Base-by-base conservation (phyloP, 208 protist genomes). In the Leishmania tarentolae region DNA sequence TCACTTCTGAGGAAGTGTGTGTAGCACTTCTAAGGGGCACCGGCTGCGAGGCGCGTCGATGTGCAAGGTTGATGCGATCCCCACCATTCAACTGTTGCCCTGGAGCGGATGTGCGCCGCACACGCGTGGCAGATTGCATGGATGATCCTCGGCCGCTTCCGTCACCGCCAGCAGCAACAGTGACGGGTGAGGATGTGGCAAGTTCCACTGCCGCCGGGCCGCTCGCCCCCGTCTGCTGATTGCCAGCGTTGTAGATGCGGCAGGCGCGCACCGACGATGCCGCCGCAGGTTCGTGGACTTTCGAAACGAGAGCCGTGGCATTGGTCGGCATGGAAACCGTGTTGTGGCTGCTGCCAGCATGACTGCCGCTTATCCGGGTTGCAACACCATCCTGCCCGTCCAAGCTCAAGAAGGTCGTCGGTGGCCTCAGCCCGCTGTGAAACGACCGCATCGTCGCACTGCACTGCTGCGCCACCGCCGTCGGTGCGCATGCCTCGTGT, bases 351-450 rank as follows among this genome's bases (percentile, higher is more conserved):
- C 28, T 46, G 52, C 11, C 61, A 17, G 28, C 31, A 13, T 52
- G 44, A 6, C 44, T 74, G 46, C 57, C 56, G 31, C 68, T 35
- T 19, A 42, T 40, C 40, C 69, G 28, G 28, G 44, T 13, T 42
- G 70, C 44, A n/a, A n/a, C n/a, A 1, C 28, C 8, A 8, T n/a
- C 17, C 40, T 28, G 71, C 13, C 73, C 79, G 40, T 75, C 79
- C 15, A 83, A 28, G 79, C 63, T 83, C 2, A 75, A 74, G 5
- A 42, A n/a, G 37, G 63, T 44, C 73, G 46, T 63, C 53, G 79
- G 79, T 15, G 40, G 37, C 6, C 40, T 59, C 11, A 21, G 8
- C 44, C 42, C 17, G 69, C 46, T 50, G 42, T n/a, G 52, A 42
- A 19, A 50, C 0, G 71, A 50, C 9, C 44, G 28, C 7, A 31